Conservation (phyloP, 2,329 filamentous ascomycete species). For the Phyllachora maydis region DNA sequence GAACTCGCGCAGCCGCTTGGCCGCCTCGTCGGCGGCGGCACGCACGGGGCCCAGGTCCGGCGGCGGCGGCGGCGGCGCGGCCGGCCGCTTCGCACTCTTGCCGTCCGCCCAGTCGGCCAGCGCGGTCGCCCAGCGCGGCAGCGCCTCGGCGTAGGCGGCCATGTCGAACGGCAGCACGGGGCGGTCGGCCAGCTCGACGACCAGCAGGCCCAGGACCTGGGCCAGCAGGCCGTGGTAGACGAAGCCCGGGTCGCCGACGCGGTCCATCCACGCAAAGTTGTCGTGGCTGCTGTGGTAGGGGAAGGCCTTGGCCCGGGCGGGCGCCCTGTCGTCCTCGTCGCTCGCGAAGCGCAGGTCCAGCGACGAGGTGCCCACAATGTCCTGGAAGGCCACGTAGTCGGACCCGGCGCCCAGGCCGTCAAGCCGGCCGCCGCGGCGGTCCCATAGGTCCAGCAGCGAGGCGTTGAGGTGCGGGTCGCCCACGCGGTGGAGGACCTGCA, state of each 20-base stretch:
- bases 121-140: constrained; percentile 44
- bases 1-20: constrained; percentile 40
- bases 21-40: constrained; percentile 40
- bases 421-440: constrained; percentile 37
- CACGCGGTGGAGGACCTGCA: constrained; percentile 54
- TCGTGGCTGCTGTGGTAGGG: constrained; percentile 79
- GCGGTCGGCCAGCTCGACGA: constrained; percentile 66
- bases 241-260: constrained; percentile 64
- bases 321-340: too few relatives aligned
- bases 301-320: too few relatives aligned
- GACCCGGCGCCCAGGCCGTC: constrained; percentile 52
- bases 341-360: constrained; percentile 59
- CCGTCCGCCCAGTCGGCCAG: constrained; percentile 44
- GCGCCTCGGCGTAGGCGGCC: constrained; percentile 43
- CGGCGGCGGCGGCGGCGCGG: constrained; percentile 6
- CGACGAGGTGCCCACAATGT: constrained; percentile 74
- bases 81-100: constrained; percentile 20
- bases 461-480: constrained; percentile 50
- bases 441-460: constrained; percentile 59
- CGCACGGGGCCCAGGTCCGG: constrained; percentile 38
- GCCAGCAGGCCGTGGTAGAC: constrained; percentile 60
- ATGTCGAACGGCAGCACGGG: constrained; percentile 72
- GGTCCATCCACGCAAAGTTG: constrained; percentile 68
- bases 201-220: constrained; percentile 62
- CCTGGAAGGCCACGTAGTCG: constrained; percentile 80